Percentiles rank a stretch among this genome's conserved stretches.
Evolutionary conservation across 2,329 filamentous ascomycete genomes (phyloP).

Genomic region (Xylariomycetidae sp.): DNA sequence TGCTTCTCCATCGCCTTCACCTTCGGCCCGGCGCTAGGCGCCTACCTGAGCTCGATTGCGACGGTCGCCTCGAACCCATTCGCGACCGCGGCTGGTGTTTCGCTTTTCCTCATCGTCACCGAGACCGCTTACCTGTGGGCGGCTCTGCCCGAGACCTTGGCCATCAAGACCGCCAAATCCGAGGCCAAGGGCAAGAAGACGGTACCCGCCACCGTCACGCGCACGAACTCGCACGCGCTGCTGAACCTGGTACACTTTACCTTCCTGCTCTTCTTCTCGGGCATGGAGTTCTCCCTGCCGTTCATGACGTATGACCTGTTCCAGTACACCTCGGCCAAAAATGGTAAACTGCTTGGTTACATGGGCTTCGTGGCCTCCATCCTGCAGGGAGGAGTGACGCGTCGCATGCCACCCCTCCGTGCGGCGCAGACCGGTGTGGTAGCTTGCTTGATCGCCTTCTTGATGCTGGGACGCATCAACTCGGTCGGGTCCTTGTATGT

Average conservation of each 20-base stretch:
- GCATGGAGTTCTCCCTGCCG: slow-evolving; percentile 94
- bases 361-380: slow-evolving; percentile 86
- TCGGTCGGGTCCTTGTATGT: slow-evolving; percentile 68
- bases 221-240: slow-evolving; percentile 77
- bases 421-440: slow-evolving; percentile 76
- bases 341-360: slow-evolving; percentile 81
- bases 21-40: slow-evolving; percentile 87
- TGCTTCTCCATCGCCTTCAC: slow-evolving; percentile 98
- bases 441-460: slow-evolving; percentile 72
- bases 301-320: slow-evolving; percentile 98
- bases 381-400: slow-evolving; percentile 88
- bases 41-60: slow-evolving; percentile 72
- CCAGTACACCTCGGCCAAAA: slow-evolving; percentile 69
- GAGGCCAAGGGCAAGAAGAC: slow-evolving; percentile 15
- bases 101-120: slow-evolving; percentile 72
- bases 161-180: slow-evolving; percentile 41
- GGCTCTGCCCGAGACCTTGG: slow-evolving; percentile 79
- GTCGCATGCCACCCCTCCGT: slow-evolving; percentile 72
- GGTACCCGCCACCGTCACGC: slow-evolving; percentile 28
- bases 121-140: slow-evolving; percentile 87
- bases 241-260: slow-evolving; percentile 82
- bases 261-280: slow-evolving; percentile 95
- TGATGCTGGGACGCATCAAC: slow-evolving; percentile 65
- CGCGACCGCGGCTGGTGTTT: slow-evolving; percentile 84
- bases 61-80: slow-evolving; percentile 86